A percentile compares a stretch with the other conserved stretches of the same genome.
Conservation (phyloP, 768 basidiomycete genomes). For the Kwoniella heveanensis region DNA sequence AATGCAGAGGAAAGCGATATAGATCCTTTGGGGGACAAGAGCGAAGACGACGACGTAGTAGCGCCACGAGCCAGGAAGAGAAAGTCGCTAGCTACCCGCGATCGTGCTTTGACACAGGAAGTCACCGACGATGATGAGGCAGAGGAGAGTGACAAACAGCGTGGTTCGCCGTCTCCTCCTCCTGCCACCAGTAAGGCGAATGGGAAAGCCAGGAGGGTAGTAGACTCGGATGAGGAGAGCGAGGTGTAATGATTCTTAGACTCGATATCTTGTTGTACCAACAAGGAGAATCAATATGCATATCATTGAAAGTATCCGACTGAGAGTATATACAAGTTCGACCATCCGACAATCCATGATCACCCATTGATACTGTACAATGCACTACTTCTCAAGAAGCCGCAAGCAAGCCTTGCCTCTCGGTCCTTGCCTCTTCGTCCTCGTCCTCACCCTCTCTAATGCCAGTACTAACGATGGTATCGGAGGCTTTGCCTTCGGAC, state of each 20-base stretch:
- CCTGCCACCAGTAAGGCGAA: neutral
- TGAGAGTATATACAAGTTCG: neutral
- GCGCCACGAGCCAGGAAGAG: constrained; percentile 1
- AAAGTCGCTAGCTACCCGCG: constrained; percentile 9
- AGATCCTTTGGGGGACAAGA: neutral
- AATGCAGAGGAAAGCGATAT: neutral
- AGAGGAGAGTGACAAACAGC: neutral
- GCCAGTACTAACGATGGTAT: neutral
- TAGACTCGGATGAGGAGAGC: constrained; percentile 15
- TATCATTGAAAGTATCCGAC: too few species aligned
- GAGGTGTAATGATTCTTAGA: neutral
- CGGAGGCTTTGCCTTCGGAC: constrained; percentile 11
- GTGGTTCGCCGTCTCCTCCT: neutral
- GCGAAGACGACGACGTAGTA: neutral
- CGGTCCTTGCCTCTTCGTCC: constrained; percentile 2
- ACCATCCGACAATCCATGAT: too few species aligned
- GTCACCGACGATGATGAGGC: neutral
- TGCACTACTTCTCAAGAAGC: too few species aligned
- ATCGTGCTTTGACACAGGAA: neutral
- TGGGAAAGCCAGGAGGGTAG: constrained; percentile 4
- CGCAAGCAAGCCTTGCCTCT: neutral
- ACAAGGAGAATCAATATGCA: neutral
- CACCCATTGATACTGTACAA: too few species aligned
- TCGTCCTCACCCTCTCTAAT: neutral
- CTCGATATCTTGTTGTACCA: neutral